Percentiles rank a stretch among this genome's conserved stretches.
Conservation (phyloP, 2,329 filamentous ascomycete genomes). For the Sarocladium oryzae region DNA sequence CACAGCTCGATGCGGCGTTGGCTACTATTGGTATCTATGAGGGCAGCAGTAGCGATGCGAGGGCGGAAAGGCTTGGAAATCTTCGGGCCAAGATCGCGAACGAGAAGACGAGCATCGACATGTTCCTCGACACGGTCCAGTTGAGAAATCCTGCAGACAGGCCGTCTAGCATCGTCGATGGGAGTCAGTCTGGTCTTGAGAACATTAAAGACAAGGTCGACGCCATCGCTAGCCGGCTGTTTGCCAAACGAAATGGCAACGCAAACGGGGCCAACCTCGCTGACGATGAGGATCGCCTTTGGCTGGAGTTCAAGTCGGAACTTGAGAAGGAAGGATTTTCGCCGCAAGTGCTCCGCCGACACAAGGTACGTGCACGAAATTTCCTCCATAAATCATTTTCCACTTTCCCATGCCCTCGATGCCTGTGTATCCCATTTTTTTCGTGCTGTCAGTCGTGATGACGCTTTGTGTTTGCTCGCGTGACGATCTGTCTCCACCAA, state of each 20-base stretch:
- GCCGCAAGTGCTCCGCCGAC: conserved; percentile 43
- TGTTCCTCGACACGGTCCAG: conserved; percentile 53
- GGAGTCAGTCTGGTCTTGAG: conserved; percentile 39
- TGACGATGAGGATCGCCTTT: conserved; percentile 46
- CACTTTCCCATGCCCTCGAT: background rate
- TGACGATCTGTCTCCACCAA: conserved; percentile 14
- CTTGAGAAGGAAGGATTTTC: conserved; percentile 54
- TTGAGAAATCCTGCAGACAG: conserved; percentile 38
- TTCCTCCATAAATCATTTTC: conserved; percentile 3
- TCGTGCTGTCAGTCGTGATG: conserved; percentile 36
- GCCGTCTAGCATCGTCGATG: conserved; percentile 26
- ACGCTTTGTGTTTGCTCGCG: conserved; percentile 34
- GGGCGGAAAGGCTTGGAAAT: conserved; percentile 33
- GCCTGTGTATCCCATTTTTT: background rate
- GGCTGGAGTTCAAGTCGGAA: conserved; percentile 53
- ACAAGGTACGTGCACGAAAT: conserved; percentile 43
- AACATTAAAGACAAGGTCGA: conserved; percentile 56
- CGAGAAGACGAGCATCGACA: conserved; percentile 46
- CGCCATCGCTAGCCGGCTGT: conserved; percentile 45
- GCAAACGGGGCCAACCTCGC: conserved; percentile 19
- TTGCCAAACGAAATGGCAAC: conserved; percentile 33
- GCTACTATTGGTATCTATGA: conserved; percentile 30
- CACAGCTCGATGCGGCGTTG: conserved; percentile 47
- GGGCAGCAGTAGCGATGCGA: conserved; percentile 22
- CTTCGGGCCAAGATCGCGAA: conserved; percentile 40